Conservation (phyloP, 192 early-diverging fungal genomes). For the Coemansia sp. region DNA sequence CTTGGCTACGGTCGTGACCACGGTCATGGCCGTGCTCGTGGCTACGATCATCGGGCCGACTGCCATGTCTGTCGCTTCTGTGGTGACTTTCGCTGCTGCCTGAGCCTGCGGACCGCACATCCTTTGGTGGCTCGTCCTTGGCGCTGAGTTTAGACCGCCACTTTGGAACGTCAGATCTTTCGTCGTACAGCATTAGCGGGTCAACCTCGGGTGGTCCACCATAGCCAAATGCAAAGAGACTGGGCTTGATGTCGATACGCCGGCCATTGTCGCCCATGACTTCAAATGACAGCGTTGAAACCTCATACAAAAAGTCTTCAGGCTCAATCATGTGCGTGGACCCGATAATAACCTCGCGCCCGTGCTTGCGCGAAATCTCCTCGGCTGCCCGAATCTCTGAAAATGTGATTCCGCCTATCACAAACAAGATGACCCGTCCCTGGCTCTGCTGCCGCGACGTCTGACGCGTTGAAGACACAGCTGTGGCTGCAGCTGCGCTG, state of each 20-base stretch:
- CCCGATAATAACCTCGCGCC: conserved; percentile 51
- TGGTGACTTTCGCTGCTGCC: neutral
- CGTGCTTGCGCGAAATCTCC: conserved; percentile 43
- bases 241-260: conserved; percentile 39
- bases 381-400: conserved; percentile 54
- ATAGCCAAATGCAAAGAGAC: conserved; percentile 37
- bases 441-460: conserved; percentile 12
- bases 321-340: conserved; percentile 51
- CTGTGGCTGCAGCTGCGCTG: conserved; percentile 8
- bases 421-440: conserved; percentile 48
- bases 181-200: conserved; percentile 38
- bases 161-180: conserved; percentile 23
- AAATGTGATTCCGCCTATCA: conserved; percentile 50
- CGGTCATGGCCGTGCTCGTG: neutral
- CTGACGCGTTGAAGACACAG: conserved; percentile 5
- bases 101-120: neutral
- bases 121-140: conserved; percentile 7
- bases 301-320: conserved; percentile 42
- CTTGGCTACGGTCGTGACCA: conserved; percentile 1
- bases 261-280: conserved; percentile 33
- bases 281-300: conserved; percentile 50
- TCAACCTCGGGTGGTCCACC: conserved; percentile 44
- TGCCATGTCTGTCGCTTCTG: neutral
- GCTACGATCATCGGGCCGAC: neutral
- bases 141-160: conserved; percentile 19